These are phyloP conservation scores for Pichia sp. DNA, from an alignment of 1,139 yeast genomes.

Conservation along the genomic window DNA sequence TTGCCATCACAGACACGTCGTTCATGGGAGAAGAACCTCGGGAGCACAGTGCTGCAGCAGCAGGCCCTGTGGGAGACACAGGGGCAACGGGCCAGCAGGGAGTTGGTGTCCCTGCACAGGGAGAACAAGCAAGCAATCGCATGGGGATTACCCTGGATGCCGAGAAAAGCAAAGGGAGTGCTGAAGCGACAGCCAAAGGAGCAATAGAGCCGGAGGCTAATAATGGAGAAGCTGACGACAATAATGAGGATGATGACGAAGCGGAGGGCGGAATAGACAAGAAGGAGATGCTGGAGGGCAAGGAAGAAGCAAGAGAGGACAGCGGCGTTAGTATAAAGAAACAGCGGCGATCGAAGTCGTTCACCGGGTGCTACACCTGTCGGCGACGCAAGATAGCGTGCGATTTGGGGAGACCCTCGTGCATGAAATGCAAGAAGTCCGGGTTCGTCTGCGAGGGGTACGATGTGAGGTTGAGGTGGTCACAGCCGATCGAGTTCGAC, in stretches of 20 bases:
- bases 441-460: conserved; percentile 75
- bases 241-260: not conserved
- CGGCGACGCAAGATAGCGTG: conserved; percentile 57
- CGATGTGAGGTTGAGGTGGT: conserved; percentile 77
- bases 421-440: conserved; percentile 49
- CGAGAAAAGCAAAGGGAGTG: too few relatives aligned
- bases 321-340: conserved; percentile 1
- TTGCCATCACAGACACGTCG: not conserved
- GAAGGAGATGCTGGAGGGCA: not conserved
- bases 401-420: conserved; percentile 50
- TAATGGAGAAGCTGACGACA: not conserved
- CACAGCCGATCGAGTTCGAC: conserved; percentile 34
- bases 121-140: too few relatives aligned
- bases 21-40: not conserved
- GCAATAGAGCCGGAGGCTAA: not conserved
- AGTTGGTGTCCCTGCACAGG: too few relatives aligned
- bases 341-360: conserved; percentile 28
- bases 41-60: not conserved
- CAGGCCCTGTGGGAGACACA: too few relatives aligned
- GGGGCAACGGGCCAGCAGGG: not conserved
- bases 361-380: conserved; percentile 61
- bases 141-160: too few relatives aligned
- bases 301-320: not conserved
- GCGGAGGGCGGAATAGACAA: not conserved
- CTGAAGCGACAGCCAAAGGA: not conserved